These are phyloP conservation scores for Scalesia atractyloides DNA, from an alignment of 129 eudicot genomes.

Conservation along the genomic window DNA sequence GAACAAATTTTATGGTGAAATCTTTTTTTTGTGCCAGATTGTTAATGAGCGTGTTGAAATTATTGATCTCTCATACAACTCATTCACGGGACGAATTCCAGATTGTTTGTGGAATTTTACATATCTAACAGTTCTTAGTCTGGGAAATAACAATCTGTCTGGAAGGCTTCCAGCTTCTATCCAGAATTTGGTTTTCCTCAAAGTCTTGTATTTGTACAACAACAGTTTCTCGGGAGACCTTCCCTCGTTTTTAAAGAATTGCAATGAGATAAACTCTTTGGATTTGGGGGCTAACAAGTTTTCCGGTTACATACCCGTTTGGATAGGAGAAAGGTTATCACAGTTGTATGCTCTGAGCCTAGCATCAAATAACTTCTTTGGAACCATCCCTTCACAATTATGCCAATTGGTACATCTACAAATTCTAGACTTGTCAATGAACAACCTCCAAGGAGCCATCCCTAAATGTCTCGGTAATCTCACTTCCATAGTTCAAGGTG, in stretches of 20 bases:
- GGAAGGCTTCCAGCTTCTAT: neutral
- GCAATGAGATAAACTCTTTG: neutral
- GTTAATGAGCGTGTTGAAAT: neutral
- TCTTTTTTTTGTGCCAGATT: neutral
- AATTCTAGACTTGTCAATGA: neutral
- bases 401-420: neutral
- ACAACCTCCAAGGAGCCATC: too few species aligned
- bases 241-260: neutral
- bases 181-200: neutral
- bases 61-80: neutral
- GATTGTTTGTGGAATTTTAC: neutral
- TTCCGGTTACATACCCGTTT: neutral
- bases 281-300: neutral
- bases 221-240: neutral
- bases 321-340: neutral
- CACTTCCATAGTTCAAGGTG: too few species aligned
- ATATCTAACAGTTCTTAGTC: neutral
- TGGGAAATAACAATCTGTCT: neutral
- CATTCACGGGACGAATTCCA: neutral
- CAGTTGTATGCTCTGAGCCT: neutral
- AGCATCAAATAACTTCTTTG: neutral
- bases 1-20: neutral
- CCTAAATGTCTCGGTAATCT: too few species aligned
- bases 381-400: neutral
- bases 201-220: neutral